phyloP scores from a whole-genome alignment of 805 yeast species.

The Yarrowia osloensis region DNA sequence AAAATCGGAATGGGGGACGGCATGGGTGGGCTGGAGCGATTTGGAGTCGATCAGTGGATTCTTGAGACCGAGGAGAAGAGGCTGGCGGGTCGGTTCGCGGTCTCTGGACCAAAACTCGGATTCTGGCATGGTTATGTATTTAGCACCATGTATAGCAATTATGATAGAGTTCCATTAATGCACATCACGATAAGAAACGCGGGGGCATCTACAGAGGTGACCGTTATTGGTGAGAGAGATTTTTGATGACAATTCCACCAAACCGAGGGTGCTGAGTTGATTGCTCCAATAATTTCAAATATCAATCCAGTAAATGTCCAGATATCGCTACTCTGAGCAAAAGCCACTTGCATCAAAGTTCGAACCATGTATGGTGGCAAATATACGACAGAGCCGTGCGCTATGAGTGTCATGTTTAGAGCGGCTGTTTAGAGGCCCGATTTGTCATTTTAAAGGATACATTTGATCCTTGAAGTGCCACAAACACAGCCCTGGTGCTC shows the following conservation, averaged over 20 bases:
- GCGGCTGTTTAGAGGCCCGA: not conserved
- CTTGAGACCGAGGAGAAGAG: not conserved
- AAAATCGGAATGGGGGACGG: conserved; percentile 16
- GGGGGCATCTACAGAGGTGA: not conserved
- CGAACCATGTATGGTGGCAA: conserved; percentile 17
- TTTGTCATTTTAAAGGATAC: not conserved
- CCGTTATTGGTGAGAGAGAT: no score
- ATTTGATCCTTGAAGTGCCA: not conserved
- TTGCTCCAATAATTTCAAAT: no score
- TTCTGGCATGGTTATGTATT: conserved; percentile 7
- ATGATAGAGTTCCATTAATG: conserved; percentile 1
- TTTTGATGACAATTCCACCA: no score
- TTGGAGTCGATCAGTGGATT: not conserved
- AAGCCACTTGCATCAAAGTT: conserved; percentile 2
- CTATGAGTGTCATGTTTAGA: not conserved
- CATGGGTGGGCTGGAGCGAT: not conserved
- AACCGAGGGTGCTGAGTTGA: no score
- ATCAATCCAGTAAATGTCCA: no score
- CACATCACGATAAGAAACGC: not conserved
- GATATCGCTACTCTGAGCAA: no score
- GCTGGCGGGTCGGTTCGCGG: not conserved
- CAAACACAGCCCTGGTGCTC: not conserved
- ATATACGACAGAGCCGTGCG: conserved; percentile 19
- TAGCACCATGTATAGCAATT: not conserved
- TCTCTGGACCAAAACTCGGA: not conserved